Percentiles rank a stretch among this genome's conserved stretches.
phyloP scores from a whole-genome alignment of 2,329 filamentous ascomycete species.

The Chrysoporthe austroafricana region DNA sequence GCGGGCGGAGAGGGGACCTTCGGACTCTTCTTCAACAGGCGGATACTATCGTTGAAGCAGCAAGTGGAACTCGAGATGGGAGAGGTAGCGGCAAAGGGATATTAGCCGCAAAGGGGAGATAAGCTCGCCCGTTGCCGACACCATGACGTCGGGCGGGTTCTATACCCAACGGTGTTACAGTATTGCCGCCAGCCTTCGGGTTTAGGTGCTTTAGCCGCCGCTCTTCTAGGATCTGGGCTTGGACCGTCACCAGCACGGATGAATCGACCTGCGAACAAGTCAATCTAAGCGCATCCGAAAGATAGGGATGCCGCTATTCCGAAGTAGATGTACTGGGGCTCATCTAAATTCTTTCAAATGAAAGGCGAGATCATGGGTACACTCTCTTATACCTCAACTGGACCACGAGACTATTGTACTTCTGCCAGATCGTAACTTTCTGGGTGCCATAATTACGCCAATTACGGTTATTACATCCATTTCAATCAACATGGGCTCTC shows the following conservation, averaged over 20 bases:
- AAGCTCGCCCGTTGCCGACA: not conserved
- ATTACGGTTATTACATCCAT: not conserved
- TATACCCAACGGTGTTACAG: not conserved
- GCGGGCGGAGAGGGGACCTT: not conserved
- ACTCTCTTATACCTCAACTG: not conserved
- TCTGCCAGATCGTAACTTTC: not conserved
- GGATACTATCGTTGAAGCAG: constrained; percentile 1
- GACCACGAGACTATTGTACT: not conserved
- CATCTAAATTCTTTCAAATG: not conserved
- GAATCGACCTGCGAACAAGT: not conserved
- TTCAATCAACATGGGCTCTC: constrained; percentile 10
- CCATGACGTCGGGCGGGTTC: not conserved
- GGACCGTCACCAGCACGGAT: not conserved
- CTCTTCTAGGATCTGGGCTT: not conserved
- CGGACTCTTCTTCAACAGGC: not conserved
- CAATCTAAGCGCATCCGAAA: not conserved
- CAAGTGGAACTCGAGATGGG: not conserved
- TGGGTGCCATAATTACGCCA: not conserved
- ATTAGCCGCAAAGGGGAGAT: not conserved
- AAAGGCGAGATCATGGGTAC: not conserved
- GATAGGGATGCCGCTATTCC: not conserved
- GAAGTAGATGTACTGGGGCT: not conserved
- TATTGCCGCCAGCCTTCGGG: not conserved
- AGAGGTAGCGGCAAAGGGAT: not conserved
- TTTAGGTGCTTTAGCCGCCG: not conserved